Evolutionary conservation across 345 rosid genomes (phyloP).

Genomic region (Syzygium aqueum): DNA sequence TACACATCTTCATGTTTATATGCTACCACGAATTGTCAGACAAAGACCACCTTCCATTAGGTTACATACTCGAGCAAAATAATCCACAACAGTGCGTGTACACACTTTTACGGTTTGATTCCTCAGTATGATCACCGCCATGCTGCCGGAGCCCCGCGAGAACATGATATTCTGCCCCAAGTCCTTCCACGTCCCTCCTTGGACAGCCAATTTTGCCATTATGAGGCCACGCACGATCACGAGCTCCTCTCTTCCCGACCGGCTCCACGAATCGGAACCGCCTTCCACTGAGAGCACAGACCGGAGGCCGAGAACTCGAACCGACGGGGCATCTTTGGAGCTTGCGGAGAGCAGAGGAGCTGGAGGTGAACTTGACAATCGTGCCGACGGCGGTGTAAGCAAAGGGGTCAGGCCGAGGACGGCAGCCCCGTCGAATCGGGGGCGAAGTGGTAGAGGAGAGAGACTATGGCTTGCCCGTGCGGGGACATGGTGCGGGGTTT

Average conservation of each 20-base stretch:
- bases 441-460: slow-evolving; percentile 44
- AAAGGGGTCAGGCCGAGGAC: slow-evolving; percentile 53
- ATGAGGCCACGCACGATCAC: slow-evolving; percentile 56
- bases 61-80: too few relatives aligned
- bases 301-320: slow-evolving; percentile 30
- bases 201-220: slow-evolving; percentile 32
- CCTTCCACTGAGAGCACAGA: slow-evolving; percentile 19
- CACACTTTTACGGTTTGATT: slow-evolving; percentile 41
- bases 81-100: background rate
- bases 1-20: too few relatives aligned
- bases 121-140: slow-evolving; percentile 68
- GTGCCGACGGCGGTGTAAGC: slow-evolving; percentile 60
- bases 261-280: slow-evolving; percentile 1
- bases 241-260: slow-evolving; percentile 18
- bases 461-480: slow-evolving; percentile 46
- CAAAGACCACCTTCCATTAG: too few relatives aligned
- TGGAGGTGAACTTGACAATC: slow-evolving; percentile 25
- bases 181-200: slow-evolving; percentile 25
- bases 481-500: slow-evolving; percentile 31
- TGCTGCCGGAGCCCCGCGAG: slow-evolving; percentile 55
- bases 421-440: slow-evolving; percentile 68
- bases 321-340: slow-evolving; percentile 38
- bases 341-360: slow-evolving; percentile 45
- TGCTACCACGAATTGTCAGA: too few relatives aligned
- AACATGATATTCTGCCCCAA: slow-evolving; percentile 29